These are phyloP conservation scores for Ramularia endophylla DNA, from an alignment of 2,329 filamentous ascomycete genomes.

Conservation along the genomic window DNA sequence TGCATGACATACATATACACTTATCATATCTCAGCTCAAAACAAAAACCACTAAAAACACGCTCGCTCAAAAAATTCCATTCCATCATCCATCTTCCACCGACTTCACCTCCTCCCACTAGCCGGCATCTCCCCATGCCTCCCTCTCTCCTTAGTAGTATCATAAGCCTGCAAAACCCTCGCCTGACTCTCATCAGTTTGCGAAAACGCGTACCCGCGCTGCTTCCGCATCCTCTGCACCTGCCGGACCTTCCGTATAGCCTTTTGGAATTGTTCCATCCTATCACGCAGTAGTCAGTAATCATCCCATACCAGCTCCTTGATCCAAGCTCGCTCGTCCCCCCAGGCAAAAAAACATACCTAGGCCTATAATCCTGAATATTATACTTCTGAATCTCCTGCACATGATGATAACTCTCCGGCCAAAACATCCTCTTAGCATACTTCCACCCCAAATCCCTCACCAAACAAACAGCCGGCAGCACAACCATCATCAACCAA, in stretches of 20 bases:
- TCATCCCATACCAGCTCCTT: too few relatives aligned
- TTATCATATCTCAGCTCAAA: too few relatives aligned
- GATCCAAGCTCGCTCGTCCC: too few relatives aligned
- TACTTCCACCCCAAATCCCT: constrained; percentile 98
- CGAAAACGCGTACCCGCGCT: constrained; percentile 96
- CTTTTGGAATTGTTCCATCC: constrained; percentile 99
- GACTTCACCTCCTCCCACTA: constrained; percentile 17
- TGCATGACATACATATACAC: too few relatives aligned
- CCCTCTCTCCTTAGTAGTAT: constrained; percentile 87
- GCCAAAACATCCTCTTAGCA: constrained; percentile 92
- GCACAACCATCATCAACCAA: constrained; percentile 79
- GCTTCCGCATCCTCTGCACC: constrained; percentile 98
- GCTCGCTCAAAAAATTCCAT: too few relatives aligned
- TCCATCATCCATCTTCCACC: too few relatives aligned
- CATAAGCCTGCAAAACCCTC: constrained; percentile 91
- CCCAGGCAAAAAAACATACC: constrained; percentile 50
- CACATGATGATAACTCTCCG: constrained; percentile 94
- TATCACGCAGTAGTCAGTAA: too few relatives aligned
- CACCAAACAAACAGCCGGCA: constrained; percentile 75
- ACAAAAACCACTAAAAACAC: too few relatives aligned
- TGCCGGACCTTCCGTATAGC: constrained; percentile 97
- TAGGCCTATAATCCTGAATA: constrained; percentile 94
- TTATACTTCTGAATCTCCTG: constrained; percentile 99
- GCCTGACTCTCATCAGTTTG: constrained; percentile 97
- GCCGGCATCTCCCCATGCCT: constrained; percentile 92